Percentiles rank a stretch among this genome's conserved stretches.
Evolutionary conservation across 768 basidiomycete species (phyloP).

Genomic region (Porphyrellus cyaneotinctus): DNA sequence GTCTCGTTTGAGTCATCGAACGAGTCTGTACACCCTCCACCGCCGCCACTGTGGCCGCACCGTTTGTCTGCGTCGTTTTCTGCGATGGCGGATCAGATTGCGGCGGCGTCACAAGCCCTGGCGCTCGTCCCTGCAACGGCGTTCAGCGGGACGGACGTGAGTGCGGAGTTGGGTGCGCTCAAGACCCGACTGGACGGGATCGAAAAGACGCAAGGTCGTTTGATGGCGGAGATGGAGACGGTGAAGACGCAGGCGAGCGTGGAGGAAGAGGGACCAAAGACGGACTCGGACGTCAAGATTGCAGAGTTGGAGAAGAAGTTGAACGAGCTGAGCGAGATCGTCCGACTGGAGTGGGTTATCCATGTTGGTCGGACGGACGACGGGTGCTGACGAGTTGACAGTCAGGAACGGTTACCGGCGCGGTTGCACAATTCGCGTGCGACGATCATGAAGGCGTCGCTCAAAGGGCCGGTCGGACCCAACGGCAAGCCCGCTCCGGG

Average conservation of each 20-base stretch:
- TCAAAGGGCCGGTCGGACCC: constrained; percentile 29
- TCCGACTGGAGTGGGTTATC: constrained; percentile 33
- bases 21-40: not conserved
- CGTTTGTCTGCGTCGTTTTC: constrained; percentile 37
- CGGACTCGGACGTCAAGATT: constrained; percentile 9
- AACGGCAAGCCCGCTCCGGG: constrained; percentile 35
- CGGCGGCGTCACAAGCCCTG: constrained; percentile 38
- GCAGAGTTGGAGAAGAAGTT: constrained; percentile 37
- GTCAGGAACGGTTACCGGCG: constrained; percentile 36
- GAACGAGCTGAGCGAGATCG: constrained; percentile 26
- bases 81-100: constrained; percentile 39
- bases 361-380: no score
- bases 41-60: constrained; percentile 28
- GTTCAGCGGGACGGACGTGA: constrained; percentile 14
- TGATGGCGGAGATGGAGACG: constrained; percentile 30
- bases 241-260: constrained; percentile 6
- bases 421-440: constrained; percentile 35
- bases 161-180: constrained; percentile 17
- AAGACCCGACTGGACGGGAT: constrained; percentile 29
- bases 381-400: constrained; percentile 4
- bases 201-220: constrained; percentile 31
- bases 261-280: not conserved
- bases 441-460: constrained; percentile 30
- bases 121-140: constrained; percentile 26
- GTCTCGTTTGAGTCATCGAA: constrained; percentile 11